Percentiles rank a stretch among this genome's conserved stretches.
Conservation (phyloP, 202 grass and related monocot genomes). For the Carex sylvatica region DNA sequence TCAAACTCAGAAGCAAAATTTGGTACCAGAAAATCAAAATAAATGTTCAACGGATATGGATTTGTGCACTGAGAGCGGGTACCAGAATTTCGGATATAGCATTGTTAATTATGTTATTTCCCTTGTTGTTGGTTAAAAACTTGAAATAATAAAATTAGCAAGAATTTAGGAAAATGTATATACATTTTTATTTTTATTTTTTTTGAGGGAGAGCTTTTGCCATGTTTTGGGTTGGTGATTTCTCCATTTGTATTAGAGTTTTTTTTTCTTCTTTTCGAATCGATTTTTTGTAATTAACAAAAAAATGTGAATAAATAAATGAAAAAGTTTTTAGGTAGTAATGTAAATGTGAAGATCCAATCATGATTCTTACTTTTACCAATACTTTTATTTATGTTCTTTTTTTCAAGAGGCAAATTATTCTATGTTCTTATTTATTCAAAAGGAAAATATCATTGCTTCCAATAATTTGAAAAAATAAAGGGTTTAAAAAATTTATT, state of each 20-base stretch:
- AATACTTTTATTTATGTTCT: not conserved
- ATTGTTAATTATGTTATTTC: not conserved
- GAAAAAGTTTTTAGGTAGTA: not conserved
- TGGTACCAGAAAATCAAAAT: not conserved
- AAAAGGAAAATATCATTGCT: not conserved
- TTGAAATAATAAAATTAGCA: not conserved
- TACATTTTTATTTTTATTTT: not conserved
- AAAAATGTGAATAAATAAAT: not conserved
- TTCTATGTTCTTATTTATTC: not conserved
- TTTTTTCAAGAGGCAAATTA: not conserved
- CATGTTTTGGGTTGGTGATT: constrained; percentile 15
- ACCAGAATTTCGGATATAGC: not conserved
- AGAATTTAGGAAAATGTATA: not conserved
- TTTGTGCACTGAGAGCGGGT: not conserved
- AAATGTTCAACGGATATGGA: not conserved
- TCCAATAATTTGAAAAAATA: not conserved
- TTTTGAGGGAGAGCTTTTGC: constrained; percentile 2
- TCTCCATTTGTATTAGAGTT: not conserved
- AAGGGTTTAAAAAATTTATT: not conserved
- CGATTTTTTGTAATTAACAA: not conserved
- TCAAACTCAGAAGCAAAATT: not conserved
- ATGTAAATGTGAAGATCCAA: not conserved
- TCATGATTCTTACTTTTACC: not conserved
- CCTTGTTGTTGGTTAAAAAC: constrained; percentile 22
- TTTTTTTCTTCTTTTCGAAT: not conserved